A percentile compares a stretch with the other conserved stretches of the same genome.
Conservation (phyloP, 805 yeast genomes). For the Ogataea haglerorum region DNA sequence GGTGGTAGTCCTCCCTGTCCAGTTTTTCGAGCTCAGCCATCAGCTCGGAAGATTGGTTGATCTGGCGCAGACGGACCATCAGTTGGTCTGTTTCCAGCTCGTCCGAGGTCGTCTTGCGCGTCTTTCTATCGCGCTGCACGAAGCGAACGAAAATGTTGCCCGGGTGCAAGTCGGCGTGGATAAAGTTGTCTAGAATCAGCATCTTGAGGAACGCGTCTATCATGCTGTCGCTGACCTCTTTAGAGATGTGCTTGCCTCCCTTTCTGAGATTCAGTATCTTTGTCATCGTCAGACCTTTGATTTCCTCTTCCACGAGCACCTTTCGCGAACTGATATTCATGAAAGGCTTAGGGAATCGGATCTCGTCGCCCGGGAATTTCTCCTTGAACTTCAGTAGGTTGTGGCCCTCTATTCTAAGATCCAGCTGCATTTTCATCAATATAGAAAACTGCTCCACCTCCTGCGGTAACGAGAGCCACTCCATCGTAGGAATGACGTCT, state of each 20-base stretch:
- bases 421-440: constrained; percentile 86
- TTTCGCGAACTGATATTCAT: constrained; percentile 60
- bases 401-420: constrained; percentile 82
- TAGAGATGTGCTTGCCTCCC: constrained; percentile 47
- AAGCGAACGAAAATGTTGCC: constrained; percentile 75
- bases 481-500: constrained; percentile 86
- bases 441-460: constrained; percentile 86
- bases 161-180: constrained; percentile 96
- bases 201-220: constrained; percentile 89
- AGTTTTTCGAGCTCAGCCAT: constrained; percentile 47
- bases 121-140: constrained; percentile 38
- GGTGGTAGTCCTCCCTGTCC: constrained; percentile 56
- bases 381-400: constrained; percentile 69
- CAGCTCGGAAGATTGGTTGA: constrained; percentile 32
- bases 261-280: constrained; percentile 55
- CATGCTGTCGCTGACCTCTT: constrained; percentile 72
- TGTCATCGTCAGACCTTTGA: constrained; percentile 81
- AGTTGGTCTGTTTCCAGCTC: constrained; percentile 46
- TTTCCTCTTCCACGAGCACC: constrained; percentile 81
- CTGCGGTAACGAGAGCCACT: constrained; percentile 93
- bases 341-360: constrained; percentile 80
- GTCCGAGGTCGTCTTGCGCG: constrained; percentile 40
- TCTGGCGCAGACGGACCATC: constrained; percentile 37
- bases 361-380: constrained; percentile 59
- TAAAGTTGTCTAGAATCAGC: constrained; percentile 89